Percentiles rank a stretch among this genome's conserved stretches.
phyloP scores from a whole-genome alignment of 306 rosid genomes.

The Begonia peltatifolia region DNA sequence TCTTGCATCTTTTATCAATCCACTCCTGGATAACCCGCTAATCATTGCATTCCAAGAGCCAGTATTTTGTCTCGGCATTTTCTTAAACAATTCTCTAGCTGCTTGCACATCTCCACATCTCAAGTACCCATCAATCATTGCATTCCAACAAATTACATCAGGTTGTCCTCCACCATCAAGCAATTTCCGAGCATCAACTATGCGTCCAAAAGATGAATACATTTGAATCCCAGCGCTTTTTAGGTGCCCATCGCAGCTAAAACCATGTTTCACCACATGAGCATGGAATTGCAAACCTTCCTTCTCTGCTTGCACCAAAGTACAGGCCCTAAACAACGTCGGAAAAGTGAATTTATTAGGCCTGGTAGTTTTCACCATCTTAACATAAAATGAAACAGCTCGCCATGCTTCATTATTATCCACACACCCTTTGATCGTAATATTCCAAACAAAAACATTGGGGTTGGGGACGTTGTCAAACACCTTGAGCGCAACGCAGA shows the following conservation, averaged over 20 bases:
- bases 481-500: conserved; percentile 28
- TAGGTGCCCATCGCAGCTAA: conserved; percentile 29
- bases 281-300: conserved; percentile 42
- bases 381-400: conserved; percentile 22
- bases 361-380: conserved; percentile 29
- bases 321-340: conserved; percentile 39
- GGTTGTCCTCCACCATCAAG: conserved; percentile 16
- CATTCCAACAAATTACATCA: conserved; percentile 50
- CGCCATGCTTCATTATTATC: conserved; percentile 23
- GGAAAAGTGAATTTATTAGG: conserved; percentile 55
- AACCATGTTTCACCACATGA: conserved; percentile 35
- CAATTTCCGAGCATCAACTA: conserved; percentile 26
- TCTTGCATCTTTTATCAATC: conserved; percentile 33
- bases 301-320: conserved; percentile 15
- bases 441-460: conserved; percentile 51
- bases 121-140: conserved; percentile 39
- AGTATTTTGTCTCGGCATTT: conserved; percentile 21
- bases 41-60: conserved; percentile 53
- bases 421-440: conserved; percentile 35
- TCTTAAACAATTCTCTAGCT: conserved; percentile 29
- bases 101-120: conserved; percentile 31
- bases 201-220: conserved; percentile 34
- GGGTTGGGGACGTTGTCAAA: conserved; percentile 30
- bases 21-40: conserved; percentile 35
- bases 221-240: conserved; percentile 52